These are phyloP conservation scores for Phytopythium delawarense DNA, from an alignment of 352 stramenopile species.

Conservation along the genomic window DNA sequence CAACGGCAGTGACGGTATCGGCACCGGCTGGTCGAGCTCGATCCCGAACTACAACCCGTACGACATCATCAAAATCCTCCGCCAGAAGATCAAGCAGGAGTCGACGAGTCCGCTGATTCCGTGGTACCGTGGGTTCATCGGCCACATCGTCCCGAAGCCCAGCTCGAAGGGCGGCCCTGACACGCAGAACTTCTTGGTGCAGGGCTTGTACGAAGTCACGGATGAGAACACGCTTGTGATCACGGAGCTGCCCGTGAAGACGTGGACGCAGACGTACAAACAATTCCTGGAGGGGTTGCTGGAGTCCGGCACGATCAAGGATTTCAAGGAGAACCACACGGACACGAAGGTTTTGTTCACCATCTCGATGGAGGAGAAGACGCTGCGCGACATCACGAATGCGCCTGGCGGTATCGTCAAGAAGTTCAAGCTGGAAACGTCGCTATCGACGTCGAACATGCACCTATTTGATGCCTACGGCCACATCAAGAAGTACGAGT, in stretches of 20 bases:
- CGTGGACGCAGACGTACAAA: conserved; percentile 98
- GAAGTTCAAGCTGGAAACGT: conserved; percentile 94
- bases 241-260: conserved; percentile 94
- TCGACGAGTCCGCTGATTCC: conserved; percentile 64
- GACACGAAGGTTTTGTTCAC: conserved; percentile 92
- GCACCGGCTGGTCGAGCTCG: conserved; percentile 93
- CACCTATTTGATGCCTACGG: conserved; percentile 92
- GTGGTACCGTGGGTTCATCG: conserved; percentile 92
- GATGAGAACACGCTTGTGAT: conserved; percentile 92
- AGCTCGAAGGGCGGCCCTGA: conserved; percentile 42
- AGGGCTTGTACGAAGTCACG: conserved; percentile 74
- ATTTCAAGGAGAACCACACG: conserved; percentile 93
- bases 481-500: conserved; percentile 93
- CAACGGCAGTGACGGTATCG: conserved; percentile 97
- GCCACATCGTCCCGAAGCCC: conserved; percentile 80
- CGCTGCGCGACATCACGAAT: conserved; percentile 62
- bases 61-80: conserved; percentile 83
- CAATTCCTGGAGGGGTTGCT: conserved; percentile 90
- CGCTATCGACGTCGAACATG: conserved; percentile 96
- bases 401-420: conserved; percentile 86
- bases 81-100: conserved; percentile 58
- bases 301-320: conserved; percentile 83
- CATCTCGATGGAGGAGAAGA: conserved; percentile 73
- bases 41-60: conserved; percentile 92
- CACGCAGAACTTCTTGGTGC: conserved; percentile 75